phyloP scores from a whole-genome alignment of 2,329 filamentous ascomycete species.

The Fusarium brevicatenulatum region DNA sequence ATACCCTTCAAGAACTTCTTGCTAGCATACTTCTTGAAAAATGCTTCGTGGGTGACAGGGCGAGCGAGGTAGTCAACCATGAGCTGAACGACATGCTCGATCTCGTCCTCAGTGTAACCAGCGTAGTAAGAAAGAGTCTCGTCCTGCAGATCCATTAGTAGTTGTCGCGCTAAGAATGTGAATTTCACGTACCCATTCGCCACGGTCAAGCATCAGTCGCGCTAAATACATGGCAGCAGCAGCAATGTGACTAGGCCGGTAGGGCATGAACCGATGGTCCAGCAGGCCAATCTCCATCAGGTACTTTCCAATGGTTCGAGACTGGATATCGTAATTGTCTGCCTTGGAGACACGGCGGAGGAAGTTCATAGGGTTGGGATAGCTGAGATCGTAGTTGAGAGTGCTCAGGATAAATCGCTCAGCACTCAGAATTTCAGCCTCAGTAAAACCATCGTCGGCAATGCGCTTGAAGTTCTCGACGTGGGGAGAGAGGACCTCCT shows the following conservation, averaged over 20 bases:
- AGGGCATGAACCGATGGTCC: conserved; percentile 92
- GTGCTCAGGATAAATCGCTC: conserved; percentile 93
- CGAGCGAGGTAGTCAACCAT: conserved; percentile 97
- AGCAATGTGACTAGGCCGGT: conserved; percentile 88
- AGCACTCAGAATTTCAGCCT: conserved; percentile 95
- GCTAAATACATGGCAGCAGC: conserved; percentile 96
- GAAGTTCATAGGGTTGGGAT: conserved; percentile 99
- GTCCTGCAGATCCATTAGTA: conserved; percentile 66
- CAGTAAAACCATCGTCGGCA: conserved; percentile 94
- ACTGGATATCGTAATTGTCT: conserved; percentile 99
- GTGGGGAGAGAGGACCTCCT: conserved; percentile 96
- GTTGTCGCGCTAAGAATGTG: conserved; percentile 19
- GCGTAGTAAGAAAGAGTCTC: conserved; percentile 88
- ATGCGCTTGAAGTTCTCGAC: conserved; percentile 98
- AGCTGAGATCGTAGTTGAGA: conserved; percentile 96
- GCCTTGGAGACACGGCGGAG: conserved; percentile 98
- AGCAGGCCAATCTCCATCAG: conserved; percentile 96
- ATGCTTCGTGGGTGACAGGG: conserved; percentile 92
- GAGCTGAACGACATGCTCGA: conserved; percentile 88
- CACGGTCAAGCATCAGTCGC: conserved; percentile 88
- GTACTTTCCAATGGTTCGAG: conserved; percentile 96
- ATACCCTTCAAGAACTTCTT: conserved; percentile 99
- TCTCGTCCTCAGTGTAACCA: conserved; percentile 92
- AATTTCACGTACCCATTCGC: conserved; percentile 80
- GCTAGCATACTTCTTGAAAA: conserved; percentile 99